Percentiles rank a stretch among this genome's conserved stretches.
Conservation (phyloP, 2,329 filamentous ascomycete genomes). For the Fusarium sp. region DNA sequence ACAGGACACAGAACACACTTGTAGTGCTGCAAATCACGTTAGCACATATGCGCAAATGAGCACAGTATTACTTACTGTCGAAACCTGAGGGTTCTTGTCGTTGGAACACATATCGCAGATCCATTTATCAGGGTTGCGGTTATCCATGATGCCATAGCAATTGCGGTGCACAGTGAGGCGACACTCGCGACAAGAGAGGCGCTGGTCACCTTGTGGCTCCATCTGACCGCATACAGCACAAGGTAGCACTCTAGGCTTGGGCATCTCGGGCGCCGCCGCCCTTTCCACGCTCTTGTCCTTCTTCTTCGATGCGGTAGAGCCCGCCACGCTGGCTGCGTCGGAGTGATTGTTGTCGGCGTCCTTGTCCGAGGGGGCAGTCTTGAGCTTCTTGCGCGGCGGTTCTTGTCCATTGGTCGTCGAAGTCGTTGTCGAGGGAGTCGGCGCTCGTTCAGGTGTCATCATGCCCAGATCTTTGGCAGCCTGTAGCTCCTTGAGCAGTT, state of each 20-base stretch:
- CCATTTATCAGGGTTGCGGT: constrained; percentile 82
- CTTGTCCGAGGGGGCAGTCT: constrained; percentile 62
- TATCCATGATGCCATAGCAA: constrained; percentile 87
- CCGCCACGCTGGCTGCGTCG: constrained; percentile 56
- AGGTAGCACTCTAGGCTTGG: constrained; percentile 80
- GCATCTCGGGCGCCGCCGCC: constrained; percentile 77
- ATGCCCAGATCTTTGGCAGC: constrained; percentile 69
- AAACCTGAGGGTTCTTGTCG: constrained; percentile 90
- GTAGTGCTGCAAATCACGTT: constrained; percentile 70
- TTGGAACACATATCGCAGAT: constrained; percentile 96
- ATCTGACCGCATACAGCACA: constrained; percentile 86
- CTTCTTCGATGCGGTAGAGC: constrained; percentile 60
- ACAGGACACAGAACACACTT: constrained; percentile 93
- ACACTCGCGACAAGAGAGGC: constrained; percentile 86
- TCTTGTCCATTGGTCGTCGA: constrained; percentile 53
- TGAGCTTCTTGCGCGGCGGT: constrained; percentile 74
- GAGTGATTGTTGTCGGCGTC: constrained; percentile 59
- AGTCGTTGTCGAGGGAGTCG: constrained; percentile 44
- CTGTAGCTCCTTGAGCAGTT: constrained; percentile 79
- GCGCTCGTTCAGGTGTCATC: constrained; percentile 56
- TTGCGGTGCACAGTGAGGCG: constrained; percentile 89
- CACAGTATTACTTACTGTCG: constrained; percentile 72
- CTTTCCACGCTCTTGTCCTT: constrained; percentile 67
- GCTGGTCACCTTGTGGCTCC: constrained; percentile 76
- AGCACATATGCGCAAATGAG: constrained; percentile 41